phyloP scores from a whole-genome alignment of 306 rosid genomes.

The Luffa aegyptiaca region DNA sequence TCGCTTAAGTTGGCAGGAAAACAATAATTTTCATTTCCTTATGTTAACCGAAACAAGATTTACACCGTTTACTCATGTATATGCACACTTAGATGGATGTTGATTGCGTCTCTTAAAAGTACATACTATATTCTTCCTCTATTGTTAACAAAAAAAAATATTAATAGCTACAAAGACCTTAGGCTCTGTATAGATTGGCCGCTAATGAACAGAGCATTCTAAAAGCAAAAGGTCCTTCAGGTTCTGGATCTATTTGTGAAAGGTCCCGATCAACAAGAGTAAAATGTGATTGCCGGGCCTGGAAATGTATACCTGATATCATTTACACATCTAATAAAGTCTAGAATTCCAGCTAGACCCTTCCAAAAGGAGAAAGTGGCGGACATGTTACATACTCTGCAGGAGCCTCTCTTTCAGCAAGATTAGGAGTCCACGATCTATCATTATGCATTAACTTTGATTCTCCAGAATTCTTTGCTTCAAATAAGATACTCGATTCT shows the following conservation, averaged over 20 bases:
- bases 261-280: background rate
- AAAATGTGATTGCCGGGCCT: constrained; percentile 4
- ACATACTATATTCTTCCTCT: constrained; percentile 25
- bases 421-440: constrained; percentile 22
- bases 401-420: constrained; percentile 23
- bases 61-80: constrained; percentile 23
- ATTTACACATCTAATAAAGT: background rate
- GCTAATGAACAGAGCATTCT: background rate
- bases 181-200: background rate
- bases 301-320: constrained; percentile 7
- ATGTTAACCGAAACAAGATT: constrained; percentile 5
- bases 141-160: background rate
- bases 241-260: constrained; percentile 4
- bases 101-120: constrained; percentile 13
- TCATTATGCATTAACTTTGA: constrained; percentile 22
- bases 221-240: background rate
- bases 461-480: constrained; percentile 30
- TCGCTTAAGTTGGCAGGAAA: too few relatives aligned
- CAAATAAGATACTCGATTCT: constrained; percentile 31
- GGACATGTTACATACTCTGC: constrained; percentile 31
- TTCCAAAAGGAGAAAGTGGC: constrained; percentile 44
- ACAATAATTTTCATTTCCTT: background rate
- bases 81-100: constrained; percentile 36
- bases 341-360: constrained; percentile 23
- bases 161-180: constrained; percentile 1